Evolutionary conservation across 768 basidiomycete genomes (phyloP).

Genomic region (Leccinellum albellum): DNA sequence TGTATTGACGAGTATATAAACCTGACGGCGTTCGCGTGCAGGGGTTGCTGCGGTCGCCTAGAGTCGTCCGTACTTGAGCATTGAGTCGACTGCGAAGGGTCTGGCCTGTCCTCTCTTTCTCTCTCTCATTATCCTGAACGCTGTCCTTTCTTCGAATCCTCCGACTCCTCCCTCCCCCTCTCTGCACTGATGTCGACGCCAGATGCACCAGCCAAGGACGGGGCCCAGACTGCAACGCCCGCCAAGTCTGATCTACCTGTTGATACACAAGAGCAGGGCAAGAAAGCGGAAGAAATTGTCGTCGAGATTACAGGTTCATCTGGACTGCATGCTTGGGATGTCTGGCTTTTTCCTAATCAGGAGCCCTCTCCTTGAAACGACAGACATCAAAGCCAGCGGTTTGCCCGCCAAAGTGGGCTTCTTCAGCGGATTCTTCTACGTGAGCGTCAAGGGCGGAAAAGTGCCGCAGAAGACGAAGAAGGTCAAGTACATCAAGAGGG

Average conservation of each 20-base stretch:
- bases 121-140: background rate
- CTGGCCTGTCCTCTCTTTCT: background rate
- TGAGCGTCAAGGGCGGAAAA: conserved; percentile 27
- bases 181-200: conserved; percentile 13
- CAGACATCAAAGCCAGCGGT: conserved; percentile 34
- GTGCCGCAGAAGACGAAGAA: conserved; percentile 28
- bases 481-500: conserved; percentile 21
- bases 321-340: background rate
- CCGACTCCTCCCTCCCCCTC: background rate
- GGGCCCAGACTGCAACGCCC: background rate
- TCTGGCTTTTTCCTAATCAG: background rate
- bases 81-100: background rate
- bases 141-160: background rate
- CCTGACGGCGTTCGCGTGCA: conserved; percentile 6
- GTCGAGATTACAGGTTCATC: conserved; percentile 28
- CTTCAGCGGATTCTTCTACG: conserved; percentile 28
- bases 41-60: background rate
- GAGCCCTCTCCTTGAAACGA: background rate
- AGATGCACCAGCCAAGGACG: conserved; percentile 1
- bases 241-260: background rate
- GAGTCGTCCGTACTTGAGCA: background rate
- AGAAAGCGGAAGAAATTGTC: conserved; percentile 15
- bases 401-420: conserved; percentile 31
- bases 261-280: background rate
- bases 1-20: conserved; percentile 15